Evolutionary conservation across 176 grass and related monocot genomes (phyloP).

Genomic region (Zea mays): DNA sequence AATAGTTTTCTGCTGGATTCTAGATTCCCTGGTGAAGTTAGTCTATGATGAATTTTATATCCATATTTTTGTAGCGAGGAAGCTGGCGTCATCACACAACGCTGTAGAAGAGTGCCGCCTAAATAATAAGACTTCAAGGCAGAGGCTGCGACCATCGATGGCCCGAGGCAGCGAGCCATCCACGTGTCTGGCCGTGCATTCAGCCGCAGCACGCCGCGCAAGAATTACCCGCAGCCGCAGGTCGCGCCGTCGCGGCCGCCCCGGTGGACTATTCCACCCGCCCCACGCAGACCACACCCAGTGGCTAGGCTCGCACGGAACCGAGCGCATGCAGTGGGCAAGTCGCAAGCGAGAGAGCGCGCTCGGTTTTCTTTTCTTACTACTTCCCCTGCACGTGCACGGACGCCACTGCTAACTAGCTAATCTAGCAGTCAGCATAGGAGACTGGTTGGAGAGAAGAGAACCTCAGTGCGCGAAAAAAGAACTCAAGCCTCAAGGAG

Average conservation of each 20-base stretch:
- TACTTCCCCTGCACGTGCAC: conserved; percentile 1
- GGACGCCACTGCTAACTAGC: background rate
- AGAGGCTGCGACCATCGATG: background rate
- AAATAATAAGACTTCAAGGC: background rate
- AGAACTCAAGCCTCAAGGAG: background rate
- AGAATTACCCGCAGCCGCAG: background rate
- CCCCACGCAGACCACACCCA: background rate
- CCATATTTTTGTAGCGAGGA: too few species aligned
- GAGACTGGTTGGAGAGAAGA: background rate
- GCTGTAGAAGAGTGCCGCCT: too few species aligned
- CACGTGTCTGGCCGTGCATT: background rate
- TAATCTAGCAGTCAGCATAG: background rate
- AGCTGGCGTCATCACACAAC: too few species aligned
- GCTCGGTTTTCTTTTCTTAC: background rate
- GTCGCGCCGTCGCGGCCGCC: background rate
- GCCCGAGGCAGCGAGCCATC: background rate
- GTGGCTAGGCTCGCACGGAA: background rate
- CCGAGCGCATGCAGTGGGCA: background rate
- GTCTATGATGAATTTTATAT: too few species aligned
- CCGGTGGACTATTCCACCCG: background rate
- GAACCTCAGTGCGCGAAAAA: background rate
- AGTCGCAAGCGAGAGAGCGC: conserved; percentile 2
- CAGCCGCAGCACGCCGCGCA: background rate
- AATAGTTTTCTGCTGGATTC: too few species aligned
- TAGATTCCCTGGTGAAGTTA: too few species aligned